phyloP scores from a whole-genome alignment of 768 basidiomycete species.

The Boletus rufocinnamomeus region DNA sequence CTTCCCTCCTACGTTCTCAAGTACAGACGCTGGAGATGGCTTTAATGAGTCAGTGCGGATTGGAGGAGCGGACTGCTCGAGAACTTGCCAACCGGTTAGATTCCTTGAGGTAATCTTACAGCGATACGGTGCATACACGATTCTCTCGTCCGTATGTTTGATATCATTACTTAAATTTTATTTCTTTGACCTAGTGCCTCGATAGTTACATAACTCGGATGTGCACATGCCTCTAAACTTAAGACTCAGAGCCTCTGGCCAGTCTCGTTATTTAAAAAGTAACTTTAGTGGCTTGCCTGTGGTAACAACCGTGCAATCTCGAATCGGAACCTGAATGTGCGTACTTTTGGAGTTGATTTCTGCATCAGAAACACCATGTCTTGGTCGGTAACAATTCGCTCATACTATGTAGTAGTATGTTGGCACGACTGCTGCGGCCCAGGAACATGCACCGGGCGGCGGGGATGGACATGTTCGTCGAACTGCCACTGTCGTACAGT shows the following conservation, averaged over 20 bases:
- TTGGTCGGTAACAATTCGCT: neutral
- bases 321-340: neutral
- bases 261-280: neutral
- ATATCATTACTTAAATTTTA: neutral
- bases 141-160: neutral
- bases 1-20: constrained; percentile 14
- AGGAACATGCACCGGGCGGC: no score
- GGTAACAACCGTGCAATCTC: no score
- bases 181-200: neutral
- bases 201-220: neutral
- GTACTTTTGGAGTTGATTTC: neutral
- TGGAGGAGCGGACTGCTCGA: constrained; percentile 24
- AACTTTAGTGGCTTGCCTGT: neutral
- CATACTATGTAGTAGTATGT: neutral
- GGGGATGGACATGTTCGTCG: neutral
- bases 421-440: neutral
- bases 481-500: neutral
- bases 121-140: neutral
- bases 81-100: constrained; percentile 21
- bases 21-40: constrained; percentile 10
- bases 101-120: neutral
- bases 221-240: neutral
- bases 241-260: neutral
- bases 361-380: neutral
- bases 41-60: constrained; percentile 22